These are phyloP conservation scores for Nasturtium officinale DNA, from an alignment of 345 rosid species.

Conservation along the genomic window DNA sequence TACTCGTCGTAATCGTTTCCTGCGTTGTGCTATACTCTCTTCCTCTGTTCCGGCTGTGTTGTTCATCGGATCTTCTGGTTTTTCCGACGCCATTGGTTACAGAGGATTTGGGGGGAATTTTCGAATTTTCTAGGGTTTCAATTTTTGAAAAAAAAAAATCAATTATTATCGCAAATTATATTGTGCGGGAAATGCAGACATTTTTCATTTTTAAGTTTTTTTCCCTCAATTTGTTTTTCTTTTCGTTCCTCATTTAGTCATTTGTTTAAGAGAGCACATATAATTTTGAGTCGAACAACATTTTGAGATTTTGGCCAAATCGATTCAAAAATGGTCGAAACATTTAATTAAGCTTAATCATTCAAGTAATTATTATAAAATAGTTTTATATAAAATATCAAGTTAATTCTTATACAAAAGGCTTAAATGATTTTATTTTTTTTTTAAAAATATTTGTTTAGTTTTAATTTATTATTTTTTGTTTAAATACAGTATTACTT, in stretches of 20 bases:
- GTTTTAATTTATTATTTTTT: no score
- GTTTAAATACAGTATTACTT: no score
- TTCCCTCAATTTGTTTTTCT: no score
- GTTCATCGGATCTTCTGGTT: conserved; percentile 51
- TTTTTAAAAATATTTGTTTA: no score
- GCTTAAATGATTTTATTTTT: no score
- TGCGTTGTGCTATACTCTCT: conserved; percentile 62
- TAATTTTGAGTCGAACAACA: neutral
- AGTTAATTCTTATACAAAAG: no score
- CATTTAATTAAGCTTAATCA: neutral
- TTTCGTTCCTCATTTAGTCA: no score
- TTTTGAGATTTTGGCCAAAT: neutral
- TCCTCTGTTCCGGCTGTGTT: conserved; percentile 66
- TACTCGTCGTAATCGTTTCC: conserved; percentile 84
- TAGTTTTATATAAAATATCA: no score
- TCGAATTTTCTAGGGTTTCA: conserved; percentile 46
- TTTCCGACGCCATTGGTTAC: conserved; percentile 51
- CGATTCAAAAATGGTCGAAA: neutral
- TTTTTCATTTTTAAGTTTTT: neutral
- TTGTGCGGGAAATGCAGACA: conserved; percentile 39
- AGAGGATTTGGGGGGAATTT: conserved; percentile 21
- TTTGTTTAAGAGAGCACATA: neutral
- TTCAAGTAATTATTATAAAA: no score
- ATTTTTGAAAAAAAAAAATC: conserved; percentile 28
- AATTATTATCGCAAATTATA: conserved; percentile 1